phyloP scores from a whole-genome alignment of 768 basidiomycete genomes.

The Tubosaeta sp. region DNA sequence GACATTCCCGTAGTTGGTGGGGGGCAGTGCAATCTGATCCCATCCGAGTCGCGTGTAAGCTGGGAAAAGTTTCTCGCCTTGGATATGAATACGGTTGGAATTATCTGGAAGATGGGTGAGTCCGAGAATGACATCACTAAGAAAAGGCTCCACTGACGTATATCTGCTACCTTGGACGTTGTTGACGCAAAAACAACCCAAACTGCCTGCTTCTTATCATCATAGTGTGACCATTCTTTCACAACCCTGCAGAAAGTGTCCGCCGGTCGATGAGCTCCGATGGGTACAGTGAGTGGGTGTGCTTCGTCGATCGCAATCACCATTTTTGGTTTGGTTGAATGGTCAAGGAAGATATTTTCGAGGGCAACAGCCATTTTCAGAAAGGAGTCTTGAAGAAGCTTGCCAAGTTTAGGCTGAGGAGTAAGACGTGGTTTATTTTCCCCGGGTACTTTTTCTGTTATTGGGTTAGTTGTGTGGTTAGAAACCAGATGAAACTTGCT shows the following conservation, averaged over 20 bases:
- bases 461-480: not conserved
- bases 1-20: not conserved
- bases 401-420: not conserved
- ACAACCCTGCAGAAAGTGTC: constrained; percentile 5
- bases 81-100: not conserved
- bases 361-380: not conserved
- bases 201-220: not conserved
- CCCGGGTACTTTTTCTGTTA: not conserved
- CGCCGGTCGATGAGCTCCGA: not conserved
- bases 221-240: constrained; percentile 4
- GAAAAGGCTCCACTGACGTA: not conserved
- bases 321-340: not conserved
- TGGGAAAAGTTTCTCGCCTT: not conserved
- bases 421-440: not conserved
- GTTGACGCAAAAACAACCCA: constrained; percentile 19
- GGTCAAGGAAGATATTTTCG: not conserved
- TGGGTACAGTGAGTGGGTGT: not conserved
- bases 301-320: constrained; percentile 18
- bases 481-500: not conserved
- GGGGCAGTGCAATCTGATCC: constrained; percentile 8
- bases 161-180: constrained; percentile 5
- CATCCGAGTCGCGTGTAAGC: constrained; percentile 12
- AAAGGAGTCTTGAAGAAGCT: not conserved
- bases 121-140: not conserved
- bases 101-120: constrained; percentile 1